phyloP scores from a whole-genome alignment of 164 flowering plant genomes.

The Piper longum region DNA sequence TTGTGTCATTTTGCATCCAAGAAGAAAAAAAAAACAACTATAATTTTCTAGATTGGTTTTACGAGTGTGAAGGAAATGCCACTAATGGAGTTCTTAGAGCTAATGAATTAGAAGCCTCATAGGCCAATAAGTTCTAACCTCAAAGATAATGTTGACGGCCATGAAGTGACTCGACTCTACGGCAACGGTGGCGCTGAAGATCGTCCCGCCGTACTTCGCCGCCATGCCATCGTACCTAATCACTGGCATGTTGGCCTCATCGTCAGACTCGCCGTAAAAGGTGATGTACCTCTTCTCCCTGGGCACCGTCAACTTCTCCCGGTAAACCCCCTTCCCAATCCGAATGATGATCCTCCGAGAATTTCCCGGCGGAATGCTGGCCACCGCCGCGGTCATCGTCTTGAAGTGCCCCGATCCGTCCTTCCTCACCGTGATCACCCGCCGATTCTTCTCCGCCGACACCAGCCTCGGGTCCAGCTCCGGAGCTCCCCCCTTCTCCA shows the following conservation, averaged over 20 bases:
- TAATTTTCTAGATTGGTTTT: too few species aligned
- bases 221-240: slow-evolving; percentile 21
- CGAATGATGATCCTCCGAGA: slow-evolving; percentile 11
- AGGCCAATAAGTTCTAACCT: slow-evolving; percentile 9
- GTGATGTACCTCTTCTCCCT: slow-evolving; percentile 20
- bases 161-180: slow-evolving; percentile 30
- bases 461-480: slow-evolving; percentile 2
- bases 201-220: slow-evolving; percentile 16
- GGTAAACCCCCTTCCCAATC: slow-evolving; percentile 23
- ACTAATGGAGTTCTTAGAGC: too few species aligned
- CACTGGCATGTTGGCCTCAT: slow-evolving; percentile 9
- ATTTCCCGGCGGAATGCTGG: slow-evolving; percentile 22
- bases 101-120: too few species aligned
- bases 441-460: slow-evolving; percentile 5
- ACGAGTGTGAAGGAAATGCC: too few species aligned
- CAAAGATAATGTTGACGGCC: slow-evolving; percentile 25
- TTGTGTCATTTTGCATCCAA: too few species aligned
- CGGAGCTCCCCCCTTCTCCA: neutral
- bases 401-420: slow-evolving; percentile 24
- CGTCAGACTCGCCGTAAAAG: slow-evolving; percentile 12
- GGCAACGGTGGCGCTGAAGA: slow-evolving; percentile 27
- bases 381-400: slow-evolving; percentile 25
- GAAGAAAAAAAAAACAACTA: too few species aligned
- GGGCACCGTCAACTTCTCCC: slow-evolving; percentile 22
- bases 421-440: slow-evolving; percentile 17